Percentiles rank a stretch among this genome's conserved stretches.
Conservation (phyloP, 1,284 basidiomycete species). For the Microbotryum scabiosae region DNA sequence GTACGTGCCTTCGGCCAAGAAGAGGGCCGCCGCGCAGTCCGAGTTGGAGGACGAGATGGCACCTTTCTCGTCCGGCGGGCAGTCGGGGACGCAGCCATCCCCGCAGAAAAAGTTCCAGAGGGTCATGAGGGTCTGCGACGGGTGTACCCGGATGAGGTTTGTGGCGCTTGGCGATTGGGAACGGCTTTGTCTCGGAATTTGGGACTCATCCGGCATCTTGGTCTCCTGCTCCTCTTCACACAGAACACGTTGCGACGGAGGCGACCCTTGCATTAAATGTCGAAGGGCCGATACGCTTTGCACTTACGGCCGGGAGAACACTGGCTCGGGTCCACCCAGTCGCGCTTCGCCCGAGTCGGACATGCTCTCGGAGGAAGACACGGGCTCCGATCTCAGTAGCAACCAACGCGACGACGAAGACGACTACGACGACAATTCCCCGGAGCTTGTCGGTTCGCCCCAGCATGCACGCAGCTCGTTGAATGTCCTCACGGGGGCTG, state of each 20-base stretch:
- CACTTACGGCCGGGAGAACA: slow-evolving; percentile 23
- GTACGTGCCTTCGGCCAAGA: not conserved
- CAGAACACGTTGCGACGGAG: slow-evolving; percentile 29
- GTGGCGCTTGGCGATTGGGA: not conserved
- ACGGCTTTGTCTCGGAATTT: too few species aligned
- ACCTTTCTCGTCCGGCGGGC: not conserved
- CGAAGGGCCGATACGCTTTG: slow-evolving; percentile 20
- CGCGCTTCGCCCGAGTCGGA: slow-evolving; percentile 10
- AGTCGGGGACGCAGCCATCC: not conserved
- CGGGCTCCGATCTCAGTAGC: slow-evolving; percentile 9
- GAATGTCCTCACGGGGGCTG: not conserved
- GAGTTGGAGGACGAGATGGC: not conserved
- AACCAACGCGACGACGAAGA: slow-evolving; percentile 3
- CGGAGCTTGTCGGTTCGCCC: slow-evolving; percentile 7
- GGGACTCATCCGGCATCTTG: not conserved
- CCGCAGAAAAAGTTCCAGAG: slow-evolving; percentile 18
- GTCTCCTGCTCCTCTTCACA: too few species aligned
- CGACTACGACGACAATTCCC: slow-evolving; percentile 13
- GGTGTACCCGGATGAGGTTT: slow-evolving; percentile 27
- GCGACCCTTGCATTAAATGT: slow-evolving; percentile 25
- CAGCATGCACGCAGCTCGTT: not conserved
- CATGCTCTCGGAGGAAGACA: slow-evolving; percentile 11
- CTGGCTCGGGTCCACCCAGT: not conserved
- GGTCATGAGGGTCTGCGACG: slow-evolving; percentile 20
- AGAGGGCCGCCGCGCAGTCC: not conserved